Conservation (phyloP, 2,329 filamentous ascomycete genomes). For the Cordyceps farinosa region DNA sequence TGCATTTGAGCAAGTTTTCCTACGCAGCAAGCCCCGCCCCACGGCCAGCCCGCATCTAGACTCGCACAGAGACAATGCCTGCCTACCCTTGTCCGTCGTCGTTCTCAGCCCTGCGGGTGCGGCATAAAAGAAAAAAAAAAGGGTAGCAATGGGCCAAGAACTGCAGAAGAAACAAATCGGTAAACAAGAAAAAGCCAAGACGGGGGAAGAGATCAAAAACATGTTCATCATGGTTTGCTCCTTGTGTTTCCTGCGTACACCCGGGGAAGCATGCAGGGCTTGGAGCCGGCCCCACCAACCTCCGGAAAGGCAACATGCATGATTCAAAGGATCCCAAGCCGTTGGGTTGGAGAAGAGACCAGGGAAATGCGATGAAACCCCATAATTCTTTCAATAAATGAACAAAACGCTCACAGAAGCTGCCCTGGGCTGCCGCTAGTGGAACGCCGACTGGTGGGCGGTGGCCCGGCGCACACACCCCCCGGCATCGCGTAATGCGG, state of each 20-base stretch:
- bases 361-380: neutral
- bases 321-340: neutral
- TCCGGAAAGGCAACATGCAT: neutral
- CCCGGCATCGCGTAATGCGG: neutral
- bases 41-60: conserved; percentile 9
- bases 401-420: neutral
- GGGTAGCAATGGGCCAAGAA: neutral
- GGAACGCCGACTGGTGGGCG: neutral
- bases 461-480: conserved; percentile 5
- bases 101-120: neutral
- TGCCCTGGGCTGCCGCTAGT: neutral
- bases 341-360: neutral
- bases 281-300: conserved; percentile 8
- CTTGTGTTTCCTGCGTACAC: neutral
- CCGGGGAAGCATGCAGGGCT: neutral
- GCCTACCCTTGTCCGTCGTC: neutral
- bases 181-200: neutral
- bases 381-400: neutral
- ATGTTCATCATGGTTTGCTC: neutral
- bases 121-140: neutral
- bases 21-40: conserved; percentile 13
- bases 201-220: neutral
- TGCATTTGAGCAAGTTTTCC: conserved; percentile 42
- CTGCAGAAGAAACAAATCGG: neutral
- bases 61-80: neutral